Evolutionary conservation across 1,284 basidiomycete genomes (phyloP).

Genomic region (Tilletia indica): DNA sequence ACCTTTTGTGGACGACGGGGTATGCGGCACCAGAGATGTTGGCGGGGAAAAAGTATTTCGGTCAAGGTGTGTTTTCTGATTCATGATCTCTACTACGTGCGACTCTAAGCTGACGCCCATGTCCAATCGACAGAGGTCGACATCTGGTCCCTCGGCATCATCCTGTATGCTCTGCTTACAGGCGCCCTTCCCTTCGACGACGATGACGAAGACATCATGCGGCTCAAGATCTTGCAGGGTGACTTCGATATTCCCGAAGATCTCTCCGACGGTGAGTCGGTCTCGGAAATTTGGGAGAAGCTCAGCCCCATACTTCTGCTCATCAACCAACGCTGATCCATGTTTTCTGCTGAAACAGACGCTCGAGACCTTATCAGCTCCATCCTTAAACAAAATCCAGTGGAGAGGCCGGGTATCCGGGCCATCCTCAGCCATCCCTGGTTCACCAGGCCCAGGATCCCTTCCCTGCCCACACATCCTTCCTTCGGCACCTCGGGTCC

Average conservation of each 20-base stretch:
- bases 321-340: too few species aligned
- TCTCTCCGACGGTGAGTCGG: conserved; percentile 71
- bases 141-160: conserved; percentile 93
- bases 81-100: conserved; percentile 26
- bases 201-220: conserved; percentile 88
- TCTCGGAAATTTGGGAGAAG: not conserved
- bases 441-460: conserved; percentile 62
- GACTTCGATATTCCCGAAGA: conserved; percentile 76
- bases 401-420: conserved; percentile 73
- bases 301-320: not conserved
- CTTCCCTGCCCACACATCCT: not conserved
- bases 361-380: conserved; percentile 74
- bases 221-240: conserved; percentile 78
- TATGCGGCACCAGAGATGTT: conserved; percentile 95
- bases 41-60: conserved; percentile 80
- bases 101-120: too few species aligned
- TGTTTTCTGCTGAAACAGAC: conserved; percentile 61
- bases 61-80: conserved; percentile 66
- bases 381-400: conserved; percentile 77
- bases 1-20: conserved; percentile 94
- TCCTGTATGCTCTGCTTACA: conserved; percentile 87
- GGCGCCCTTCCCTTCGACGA: conserved; percentile 96
- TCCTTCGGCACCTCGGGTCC: conserved; percentile 1
- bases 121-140: conserved; percentile 72
- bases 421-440: conserved; percentile 85